Base-by-base conservation (phyloP, 2,329 filamentous ascomycete species). In the Cladosporium cucumerinum region DNA sequence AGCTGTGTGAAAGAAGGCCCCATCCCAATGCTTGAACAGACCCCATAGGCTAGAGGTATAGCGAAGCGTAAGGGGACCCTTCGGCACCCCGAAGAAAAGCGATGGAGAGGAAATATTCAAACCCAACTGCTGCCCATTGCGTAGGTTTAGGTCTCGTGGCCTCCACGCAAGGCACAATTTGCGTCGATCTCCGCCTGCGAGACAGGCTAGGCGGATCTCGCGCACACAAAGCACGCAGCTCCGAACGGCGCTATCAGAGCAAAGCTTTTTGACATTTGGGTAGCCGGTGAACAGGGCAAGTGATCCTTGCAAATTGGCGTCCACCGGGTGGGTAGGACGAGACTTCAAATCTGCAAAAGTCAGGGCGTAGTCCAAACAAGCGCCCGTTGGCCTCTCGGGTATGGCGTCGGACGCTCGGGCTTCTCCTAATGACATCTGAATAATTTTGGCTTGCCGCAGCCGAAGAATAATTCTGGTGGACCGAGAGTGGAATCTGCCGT, bases 121-220 rank as follows among this genome's bases (percentile, higher is more conserved):
- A 64, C 61, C 54, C 61, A 64, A 64, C 55, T 64, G 61, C 61
- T 64, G 61, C 61, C 61, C 61, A 64, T 64, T 64, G 61, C 61
- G 60, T 62, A 62, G 60, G 60, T 62, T 62, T 51, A 49, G 60
- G 60, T 62, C 60, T 62, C 60, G 60, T 62, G 60, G 60, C 60
- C 49, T 62, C 60, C 60, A 62, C 48, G 60, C 60, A 62, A 62
- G 60, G 60, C 60, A 55, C 32, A 30, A 36, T 62, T 39, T 30
- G 60, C 48, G 60, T 62, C 60, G 60, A 62, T 62, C 60, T 54
- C 60, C 49, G 49, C 60, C 49, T 62, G 60, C 49, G 30, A 43
- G 49, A 43, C 49, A 39, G 34, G 49, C 60, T 55, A 55, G 60
- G 60, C 60, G 60, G 30, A 62, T 54, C 60, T 62, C 32, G 60